Evolutionary conservation across 257 asterid genomes (phyloP), one percentile per base, ranked within the genome.

Genomic region (Ilex asprella): DNA sequence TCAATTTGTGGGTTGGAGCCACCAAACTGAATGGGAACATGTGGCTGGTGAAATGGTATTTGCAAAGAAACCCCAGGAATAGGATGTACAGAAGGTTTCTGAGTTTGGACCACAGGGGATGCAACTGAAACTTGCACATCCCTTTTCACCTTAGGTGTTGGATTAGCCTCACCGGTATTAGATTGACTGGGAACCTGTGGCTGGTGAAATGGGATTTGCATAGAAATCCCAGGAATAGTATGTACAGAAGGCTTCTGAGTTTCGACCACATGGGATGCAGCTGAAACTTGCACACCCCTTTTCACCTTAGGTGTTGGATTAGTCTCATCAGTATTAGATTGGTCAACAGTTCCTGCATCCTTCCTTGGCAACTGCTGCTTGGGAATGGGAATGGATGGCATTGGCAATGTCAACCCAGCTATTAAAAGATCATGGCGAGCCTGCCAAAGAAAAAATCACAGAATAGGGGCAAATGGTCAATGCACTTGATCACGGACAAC

Each of bases 1-100:
- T 86, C 95, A 60, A 85, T 75, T 49, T 87, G 99, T n/a, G 94
- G 87, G 73, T 70, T 81, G n/a, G 86, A 86, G 30, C 84, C 95
- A 53, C 94, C 90, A 77, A 74, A 92, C 52, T 80, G 95, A 56
- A 78, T 35, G 41, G 41, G 41, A 35, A 4, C 69, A 74, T 81
- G 95, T 6, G 77, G 66, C 71, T 80, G 95, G 71, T 87, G 87
- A 62, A 70, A 85, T 31, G 79, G 82, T 55, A 82, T 54, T 72
- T 81, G 95, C 82, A 87, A 76, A 59, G 82, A 81, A 82, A 86
- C 79, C 39, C 81, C 70, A 5, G 87, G 75, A 12, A 77, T 61
- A 62, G 82, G 68, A 68, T 80, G 88, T 56, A 66, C 44, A 56
- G 92, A 56, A 6, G 86, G 91, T 67, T 85, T 93, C 73, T 76